A percentile compares a stretch with the other conserved stretches of the same genome.
Evolutionary conservation across 768 basidiomycete genomes (phyloP).

Genomic region (Tephrocybe sp.): DNA sequence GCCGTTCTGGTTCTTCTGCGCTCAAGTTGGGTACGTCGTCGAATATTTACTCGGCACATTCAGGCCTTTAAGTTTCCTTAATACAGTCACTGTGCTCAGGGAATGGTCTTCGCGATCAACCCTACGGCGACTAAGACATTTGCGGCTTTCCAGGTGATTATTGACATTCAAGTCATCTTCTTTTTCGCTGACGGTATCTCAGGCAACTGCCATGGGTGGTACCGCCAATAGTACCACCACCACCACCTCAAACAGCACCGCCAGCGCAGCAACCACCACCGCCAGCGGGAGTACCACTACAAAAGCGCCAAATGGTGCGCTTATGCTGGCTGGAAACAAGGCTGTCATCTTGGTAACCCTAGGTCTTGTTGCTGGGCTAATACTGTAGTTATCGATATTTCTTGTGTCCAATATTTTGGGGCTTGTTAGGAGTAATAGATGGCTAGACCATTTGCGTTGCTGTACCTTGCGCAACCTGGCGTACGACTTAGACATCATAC

Average conservation of each 20-base stretch:
- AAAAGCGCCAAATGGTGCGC: slow-evolving; percentile 8
- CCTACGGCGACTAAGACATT: slow-evolving; percentile 46
- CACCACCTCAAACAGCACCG: slow-evolving; percentile 13
- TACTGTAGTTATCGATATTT: slow-evolving; percentile 15
- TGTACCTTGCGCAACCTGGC: neutral
- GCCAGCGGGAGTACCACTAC: neutral
- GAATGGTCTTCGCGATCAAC: slow-evolving; percentile 61
- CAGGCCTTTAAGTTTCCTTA: neutral
- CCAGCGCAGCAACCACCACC: slow-evolving; percentile 8
- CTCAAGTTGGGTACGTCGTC: slow-evolving; percentile 30
- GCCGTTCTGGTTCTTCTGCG: slow-evolving; percentile 60
- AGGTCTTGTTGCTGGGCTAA: slow-evolving; percentile 20
- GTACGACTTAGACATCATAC: too few relatives aligned
- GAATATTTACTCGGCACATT: neutral
- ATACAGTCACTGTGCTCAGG: slow-evolving; percentile 42
- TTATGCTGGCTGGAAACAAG: slow-evolving; percentile 12
- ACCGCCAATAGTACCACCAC: neutral
- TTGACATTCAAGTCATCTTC: slow-evolving; percentile 18
- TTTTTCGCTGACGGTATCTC: slow-evolving; percentile 3
- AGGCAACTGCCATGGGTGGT: slow-evolving; percentile 24
- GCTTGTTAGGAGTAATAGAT: slow-evolving; percentile 5
- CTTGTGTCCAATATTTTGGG: slow-evolving; percentile 3
- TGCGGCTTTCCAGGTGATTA: slow-evolving; percentile 19
- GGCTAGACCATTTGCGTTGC: slow-evolving; percentile 12
- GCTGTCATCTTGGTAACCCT: slow-evolving; percentile 18